Evolutionary conservation across 352 stramenopile genomes (phyloP).

Genomic region (Phytophthora pinifolia): DNA sequence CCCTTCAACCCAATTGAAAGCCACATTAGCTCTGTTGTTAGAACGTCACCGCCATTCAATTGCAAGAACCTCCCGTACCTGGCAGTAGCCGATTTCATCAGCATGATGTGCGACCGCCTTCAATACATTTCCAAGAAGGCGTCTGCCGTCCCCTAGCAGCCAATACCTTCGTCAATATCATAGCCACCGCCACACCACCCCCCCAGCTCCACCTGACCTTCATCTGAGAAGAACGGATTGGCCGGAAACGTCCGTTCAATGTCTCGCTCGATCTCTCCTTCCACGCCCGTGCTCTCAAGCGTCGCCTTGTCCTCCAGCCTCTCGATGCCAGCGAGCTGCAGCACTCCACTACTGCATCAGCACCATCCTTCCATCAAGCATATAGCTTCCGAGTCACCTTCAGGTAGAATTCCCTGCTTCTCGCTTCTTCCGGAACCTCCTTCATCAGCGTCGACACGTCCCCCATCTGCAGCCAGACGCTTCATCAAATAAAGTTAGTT

Average conservation of each 20-base stretch:
- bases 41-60: not conserved
- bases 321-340: conserved; percentile 44
- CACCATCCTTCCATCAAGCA: not conserved
- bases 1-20: conserved; percentile 34
- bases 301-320: conserved; percentile 34
- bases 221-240: conserved; percentile 50
- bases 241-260: conserved; percentile 73
- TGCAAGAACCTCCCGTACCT: conserved; percentile 33
- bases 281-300: conserved; percentile 36
- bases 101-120: conserved; percentile 58
- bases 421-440: conserved; percentile 5
- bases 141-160: conserved; percentile 45
- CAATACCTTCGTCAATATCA: not conserved
- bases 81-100: conserved; percentile 73
- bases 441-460: conserved; percentile 33
- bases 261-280: conserved; percentile 76
- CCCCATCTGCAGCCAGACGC: conserved; percentile 41
- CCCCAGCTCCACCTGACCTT: conserved; percentile 16
- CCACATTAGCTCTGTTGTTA: conserved; percentile 2
- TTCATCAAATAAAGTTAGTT: conserved; percentile 16
- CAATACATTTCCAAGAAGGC: conserved; percentile 69
- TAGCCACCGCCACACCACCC: conserved; percentile 1
- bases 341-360: not conserved
- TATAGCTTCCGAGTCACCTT: conserved; percentile 14
- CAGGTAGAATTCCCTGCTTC: conserved; percentile 28